phyloP scores from a whole-genome alignment of 768 basidiomycete species.

The Grammothele lineata region DNA sequence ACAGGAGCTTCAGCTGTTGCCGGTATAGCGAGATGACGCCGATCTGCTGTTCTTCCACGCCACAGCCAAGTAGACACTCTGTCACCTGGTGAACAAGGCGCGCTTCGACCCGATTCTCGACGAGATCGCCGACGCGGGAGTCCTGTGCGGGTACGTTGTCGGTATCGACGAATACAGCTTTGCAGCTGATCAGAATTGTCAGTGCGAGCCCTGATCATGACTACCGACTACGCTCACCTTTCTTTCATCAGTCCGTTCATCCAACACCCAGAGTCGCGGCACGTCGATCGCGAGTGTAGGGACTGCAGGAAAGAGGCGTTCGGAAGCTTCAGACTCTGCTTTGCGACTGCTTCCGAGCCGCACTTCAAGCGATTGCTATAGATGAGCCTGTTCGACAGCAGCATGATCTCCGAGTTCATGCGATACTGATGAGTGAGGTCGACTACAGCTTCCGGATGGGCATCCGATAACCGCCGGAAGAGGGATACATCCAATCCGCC shows the following conservation, averaged over 20 bases:
- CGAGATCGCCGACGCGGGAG: slow-evolving; percentile 79
- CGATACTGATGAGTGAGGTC: slow-evolving; percentile 89
- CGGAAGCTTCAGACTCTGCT: slow-evolving; percentile 51
- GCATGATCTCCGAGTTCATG: slow-evolving; percentile 97
- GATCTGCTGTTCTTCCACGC: slow-evolving; percentile 66
- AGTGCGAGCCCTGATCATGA: background rate
- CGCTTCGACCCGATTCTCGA: slow-evolving; percentile 87
- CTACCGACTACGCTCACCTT: slow-evolving; percentile 41
- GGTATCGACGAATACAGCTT: slow-evolving; percentile 93
- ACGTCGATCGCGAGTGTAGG: slow-evolving; percentile 37
- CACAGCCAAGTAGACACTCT: slow-evolving; percentile 59
- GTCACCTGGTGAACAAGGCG: slow-evolving; percentile 61
- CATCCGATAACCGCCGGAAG: slow-evolving; percentile 84
- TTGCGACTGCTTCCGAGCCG: slow-evolving; percentile 70
- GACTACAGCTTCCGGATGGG: slow-evolving; percentile 81
- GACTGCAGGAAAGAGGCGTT: slow-evolving; percentile 37
- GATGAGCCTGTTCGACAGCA: slow-evolving; percentile 81
- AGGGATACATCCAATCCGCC: slow-evolving; percentile 88
- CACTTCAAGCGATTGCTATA: slow-evolving; percentile 76
- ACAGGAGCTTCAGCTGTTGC: slow-evolving; percentile 90
- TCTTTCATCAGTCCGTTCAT: slow-evolving; percentile 57
- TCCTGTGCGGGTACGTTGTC: slow-evolving; percentile 77
- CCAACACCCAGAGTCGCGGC: slow-evolving; percentile 58
- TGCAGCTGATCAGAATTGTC: slow-evolving; percentile 46
- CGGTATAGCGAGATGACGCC: slow-evolving; percentile 91